A percentile compares a stretch with the other conserved stretches of the same genome.
phyloP scores from a whole-genome alignment of 176 grass and related monocot species.

The Triticum dicoccoides region DNA sequence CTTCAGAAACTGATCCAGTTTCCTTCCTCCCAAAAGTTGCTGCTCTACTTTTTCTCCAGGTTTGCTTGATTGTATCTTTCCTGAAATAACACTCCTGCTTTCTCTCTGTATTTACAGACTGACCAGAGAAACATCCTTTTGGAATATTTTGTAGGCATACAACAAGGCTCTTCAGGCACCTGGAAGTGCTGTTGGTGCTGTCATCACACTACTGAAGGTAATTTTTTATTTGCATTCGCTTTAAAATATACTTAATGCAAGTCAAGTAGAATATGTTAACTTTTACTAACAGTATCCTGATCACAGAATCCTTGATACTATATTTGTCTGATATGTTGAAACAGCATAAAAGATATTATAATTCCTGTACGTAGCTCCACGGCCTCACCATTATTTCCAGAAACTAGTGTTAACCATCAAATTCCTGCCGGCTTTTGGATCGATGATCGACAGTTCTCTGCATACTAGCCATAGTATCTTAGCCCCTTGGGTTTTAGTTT shows the following conservation, averaged over 20 bases:
- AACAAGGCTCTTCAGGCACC: constrained; percentile 91
- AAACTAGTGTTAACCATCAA: not conserved
- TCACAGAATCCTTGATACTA: constrained; percentile 8
- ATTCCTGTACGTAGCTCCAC: not conserved
- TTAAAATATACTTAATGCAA: not conserved
- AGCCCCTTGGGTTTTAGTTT: not conserved
- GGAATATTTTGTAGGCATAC: constrained; percentile 52
- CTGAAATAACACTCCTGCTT: not conserved
- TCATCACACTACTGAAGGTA: constrained; percentile 78
- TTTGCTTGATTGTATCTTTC: constrained; percentile 26
- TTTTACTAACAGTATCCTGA: constrained; percentile 1
- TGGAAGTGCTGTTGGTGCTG: constrained; percentile 76
- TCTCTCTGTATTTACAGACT: not conserved
- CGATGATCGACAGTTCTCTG: not conserved
- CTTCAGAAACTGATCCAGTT: constrained; percentile 83
- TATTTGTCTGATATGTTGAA: not conserved
- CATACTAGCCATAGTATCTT: not conserved
- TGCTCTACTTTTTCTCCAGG: constrained; percentile 86
- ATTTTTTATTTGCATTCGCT: not conserved
- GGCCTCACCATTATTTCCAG: not conserved
- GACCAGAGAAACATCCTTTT: constrained; percentile 5
- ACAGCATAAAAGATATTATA: not conserved
- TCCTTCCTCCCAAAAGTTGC: constrained; percentile 82
- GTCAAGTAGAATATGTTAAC: not conserved
- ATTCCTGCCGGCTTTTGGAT: not conserved